Conservation (phyloP, 139 green algal genomes). For the Micromonas pusilla region DNA sequence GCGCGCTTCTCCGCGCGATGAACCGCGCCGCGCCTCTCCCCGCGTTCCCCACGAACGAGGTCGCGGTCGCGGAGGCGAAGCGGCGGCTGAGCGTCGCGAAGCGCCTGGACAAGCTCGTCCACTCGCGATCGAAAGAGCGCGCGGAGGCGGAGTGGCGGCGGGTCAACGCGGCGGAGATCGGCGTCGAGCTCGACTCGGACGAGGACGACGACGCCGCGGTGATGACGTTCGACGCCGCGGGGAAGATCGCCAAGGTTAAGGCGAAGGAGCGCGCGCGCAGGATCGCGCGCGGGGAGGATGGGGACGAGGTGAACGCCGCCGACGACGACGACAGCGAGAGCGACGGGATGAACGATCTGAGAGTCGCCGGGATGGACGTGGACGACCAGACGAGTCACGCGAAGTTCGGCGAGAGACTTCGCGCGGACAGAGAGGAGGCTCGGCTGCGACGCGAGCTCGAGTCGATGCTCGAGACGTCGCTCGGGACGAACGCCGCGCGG, state of each 20-base stretch:
- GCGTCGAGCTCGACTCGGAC: conserved; percentile 10
- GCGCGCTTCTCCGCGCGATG: conserved; percentile 40
- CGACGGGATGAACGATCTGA: neutral
- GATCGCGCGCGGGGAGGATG: neutral
- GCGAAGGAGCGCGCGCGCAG: neutral
- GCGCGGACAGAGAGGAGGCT: neutral
- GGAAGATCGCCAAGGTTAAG: neutral
- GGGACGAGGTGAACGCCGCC: neutral
- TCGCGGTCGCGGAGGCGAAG: neutral
- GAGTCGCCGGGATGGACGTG: neutral
- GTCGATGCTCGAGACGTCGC: neutral
- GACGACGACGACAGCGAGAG: neutral
- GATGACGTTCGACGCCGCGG: neutral
- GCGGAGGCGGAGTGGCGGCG: conserved; percentile 10
- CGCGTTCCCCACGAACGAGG: conserved; percentile 18
- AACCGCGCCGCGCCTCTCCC: conserved; percentile 14
- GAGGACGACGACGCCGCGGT: conserved; percentile 7
- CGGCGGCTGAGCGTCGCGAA: conserved; percentile 11
- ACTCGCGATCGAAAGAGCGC: conserved; percentile 8
- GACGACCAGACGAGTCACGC: neutral
- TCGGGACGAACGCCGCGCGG: neutral
- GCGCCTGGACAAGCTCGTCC: conserved; percentile 11
- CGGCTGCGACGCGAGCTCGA: conserved; percentile 4
- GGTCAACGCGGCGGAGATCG: neutral
- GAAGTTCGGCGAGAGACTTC: neutral